Evolutionary conservation across 495 filamentous ascomycete species (phyloP).

Genomic region (Hyaloscypha finlandica): DNA sequence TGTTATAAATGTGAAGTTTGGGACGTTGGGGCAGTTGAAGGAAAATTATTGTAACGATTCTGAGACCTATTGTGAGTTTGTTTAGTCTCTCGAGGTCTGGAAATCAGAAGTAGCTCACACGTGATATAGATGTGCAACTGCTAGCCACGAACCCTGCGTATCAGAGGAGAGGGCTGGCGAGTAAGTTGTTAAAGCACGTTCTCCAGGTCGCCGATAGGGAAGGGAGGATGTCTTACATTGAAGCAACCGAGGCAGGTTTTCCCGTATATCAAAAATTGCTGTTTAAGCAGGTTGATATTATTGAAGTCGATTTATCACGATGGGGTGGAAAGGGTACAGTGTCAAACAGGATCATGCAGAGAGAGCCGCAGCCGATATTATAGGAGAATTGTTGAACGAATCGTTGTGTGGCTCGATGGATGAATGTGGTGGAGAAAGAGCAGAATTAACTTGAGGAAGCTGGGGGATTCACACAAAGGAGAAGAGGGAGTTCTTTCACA

Average conservation of each 20-base stretch:
- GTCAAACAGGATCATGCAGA: conserved; percentile 28
- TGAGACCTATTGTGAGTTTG: conserved; percentile 29
- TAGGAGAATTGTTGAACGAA: neutral
- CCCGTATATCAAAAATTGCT: conserved; percentile 30
- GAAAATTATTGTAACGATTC: conserved; percentile 18
- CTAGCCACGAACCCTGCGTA: conserved; percentile 20
- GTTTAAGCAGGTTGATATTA: conserved; percentile 23
- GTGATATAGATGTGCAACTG: conserved; percentile 21
- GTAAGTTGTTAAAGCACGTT: conserved; percentile 25
- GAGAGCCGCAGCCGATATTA: conserved; percentile 21
- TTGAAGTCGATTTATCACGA: conserved; percentile 25
- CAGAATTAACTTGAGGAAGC: too few relatives aligned
- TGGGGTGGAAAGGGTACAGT: conserved; percentile 18
- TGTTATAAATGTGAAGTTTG: conserved; percentile 28
- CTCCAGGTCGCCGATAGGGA: conserved; percentile 29
- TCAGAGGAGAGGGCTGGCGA: conserved; percentile 29
- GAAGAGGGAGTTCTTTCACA: neutral
- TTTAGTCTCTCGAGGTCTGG: neutral
- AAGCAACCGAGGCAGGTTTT: conserved; percentile 26
- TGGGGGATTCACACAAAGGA: neutral
- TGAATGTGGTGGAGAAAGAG: too few relatives aligned
- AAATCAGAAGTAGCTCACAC: conserved; percentile 6
- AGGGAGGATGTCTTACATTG: conserved; percentile 26
- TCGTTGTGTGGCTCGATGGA: neutral
- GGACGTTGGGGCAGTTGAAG: neutral